A percentile compares a stretch with the other conserved stretches of the same genome.
Conservation (phyloP, 768 basidiomycete genomes). For the Lentinula sp. region DNA sequence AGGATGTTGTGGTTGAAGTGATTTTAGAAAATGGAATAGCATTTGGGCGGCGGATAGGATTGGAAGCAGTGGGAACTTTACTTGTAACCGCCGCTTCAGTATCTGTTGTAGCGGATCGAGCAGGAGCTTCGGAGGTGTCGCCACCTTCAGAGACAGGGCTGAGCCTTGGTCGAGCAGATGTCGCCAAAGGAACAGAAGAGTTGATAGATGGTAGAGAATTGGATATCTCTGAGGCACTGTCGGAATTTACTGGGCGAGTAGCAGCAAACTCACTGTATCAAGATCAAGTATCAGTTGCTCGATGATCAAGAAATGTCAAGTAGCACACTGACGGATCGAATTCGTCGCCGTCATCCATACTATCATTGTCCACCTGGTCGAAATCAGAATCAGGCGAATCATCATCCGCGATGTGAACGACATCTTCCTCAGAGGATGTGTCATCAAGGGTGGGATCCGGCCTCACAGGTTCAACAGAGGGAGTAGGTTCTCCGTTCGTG, state of each 20-base stretch:
- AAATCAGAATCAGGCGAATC: slow-evolving; percentile 44
- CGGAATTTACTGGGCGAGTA: slow-evolving; percentile 47
- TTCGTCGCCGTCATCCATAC: slow-evolving; percentile 62
- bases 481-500: slow-evolving; percentile 23
- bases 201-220: slow-evolving; percentile 36
- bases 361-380: slow-evolving; percentile 43
- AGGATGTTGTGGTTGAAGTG: slow-evolving; percentile 4
- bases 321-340: slow-evolving; percentile 65
- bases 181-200: slow-evolving; percentile 38
- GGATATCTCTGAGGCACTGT: slow-evolving; percentile 36
- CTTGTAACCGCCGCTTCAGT: slow-evolving; percentile 31
- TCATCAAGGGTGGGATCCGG: slow-evolving; percentile 35
- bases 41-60: slow-evolving; percentile 9
- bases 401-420: slow-evolving; percentile 39
- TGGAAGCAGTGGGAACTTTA: slow-evolving; percentile 28
- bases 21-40: slow-evolving; percentile 1
- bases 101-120: slow-evolving; percentile 5
- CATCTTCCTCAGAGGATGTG: slow-evolving; percentile 54
- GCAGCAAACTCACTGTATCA: slow-evolving; percentile 60
- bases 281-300: not conserved
- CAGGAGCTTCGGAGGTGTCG: slow-evolving; percentile 12
- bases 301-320: not conserved
- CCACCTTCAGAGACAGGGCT: slow-evolving; percentile 53
- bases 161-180: not conserved
- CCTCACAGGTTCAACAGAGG: slow-evolving; percentile 21